Evolutionary conservation across 768 basidiomycete genomes (phyloP).

Genomic region (Agaricus sinodeliciosus): DNA sequence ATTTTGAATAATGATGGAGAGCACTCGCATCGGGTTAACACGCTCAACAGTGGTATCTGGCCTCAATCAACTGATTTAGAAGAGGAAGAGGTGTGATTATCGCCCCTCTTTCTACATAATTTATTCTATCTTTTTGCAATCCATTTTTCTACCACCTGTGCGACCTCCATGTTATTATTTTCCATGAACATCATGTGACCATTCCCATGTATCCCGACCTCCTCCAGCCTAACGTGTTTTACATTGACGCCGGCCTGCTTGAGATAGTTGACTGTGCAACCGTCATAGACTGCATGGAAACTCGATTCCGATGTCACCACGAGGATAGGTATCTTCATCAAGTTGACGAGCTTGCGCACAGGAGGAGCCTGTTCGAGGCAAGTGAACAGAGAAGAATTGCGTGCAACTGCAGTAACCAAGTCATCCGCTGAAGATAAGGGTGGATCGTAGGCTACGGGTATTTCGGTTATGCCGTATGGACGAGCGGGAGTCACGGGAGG

Average conservation of each 20-base stretch:
- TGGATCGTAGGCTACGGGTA: conserved; percentile 37
- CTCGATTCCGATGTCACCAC: conserved; percentile 44
- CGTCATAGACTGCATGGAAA: conserved; percentile 44
- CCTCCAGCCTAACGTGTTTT: conserved; percentile 31
- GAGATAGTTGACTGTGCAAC: conserved; percentile 36
- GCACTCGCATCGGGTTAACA: neutral
- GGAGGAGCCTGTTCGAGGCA: conserved; percentile 38
- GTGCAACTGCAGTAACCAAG: conserved; percentile 21
- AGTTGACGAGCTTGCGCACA: conserved; percentile 33
- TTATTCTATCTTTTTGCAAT: neutral
- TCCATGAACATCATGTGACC: conserved; percentile 57
- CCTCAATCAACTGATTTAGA: neutral
- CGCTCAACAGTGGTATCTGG: conserved; percentile 5
- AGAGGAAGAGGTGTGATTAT: conserved; percentile 2
- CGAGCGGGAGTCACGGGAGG: conserved; percentile 31
- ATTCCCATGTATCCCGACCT: conserved; percentile 43
- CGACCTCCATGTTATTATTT: conserved; percentile 38
- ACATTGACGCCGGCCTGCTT: conserved; percentile 38
- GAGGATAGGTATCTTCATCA: conserved; percentile 37
- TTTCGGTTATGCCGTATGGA: conserved; percentile 41
- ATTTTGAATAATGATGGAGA: neutral
- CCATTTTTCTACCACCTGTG: conserved; percentile 33
- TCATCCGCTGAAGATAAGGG: conserved; percentile 33
- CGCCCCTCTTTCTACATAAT: neutral
- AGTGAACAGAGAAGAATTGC: conserved; percentile 24